Evolutionary conservation across 1,284 basidiomycete genomes (phyloP), one percentile per base, ranked within the genome.

Genomic region (Uromyces viciae-fabae): DNA sequence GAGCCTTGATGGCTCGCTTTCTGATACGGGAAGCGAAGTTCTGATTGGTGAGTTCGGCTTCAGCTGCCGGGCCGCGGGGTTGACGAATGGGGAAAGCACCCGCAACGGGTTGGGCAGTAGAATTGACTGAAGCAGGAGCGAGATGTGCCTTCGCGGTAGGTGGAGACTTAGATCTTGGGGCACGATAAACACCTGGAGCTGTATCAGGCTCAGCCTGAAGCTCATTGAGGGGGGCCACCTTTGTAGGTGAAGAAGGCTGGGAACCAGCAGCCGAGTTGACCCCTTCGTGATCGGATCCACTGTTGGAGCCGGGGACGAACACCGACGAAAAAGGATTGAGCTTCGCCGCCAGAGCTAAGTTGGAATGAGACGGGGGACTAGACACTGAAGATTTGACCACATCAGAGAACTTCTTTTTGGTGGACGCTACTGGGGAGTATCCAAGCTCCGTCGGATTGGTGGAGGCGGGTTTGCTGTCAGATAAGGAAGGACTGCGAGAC

Each of bases 11-110:
- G 11, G 73, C 73, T 14, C 76, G 64, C 49, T 79, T 79, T 25
- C 76, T 66, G n/a, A 79, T 79, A 2, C 76, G 76, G 60, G 64
- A 71, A 36, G 76, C 76, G 25, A 79, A 79, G 38, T 79, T 79
- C 25, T 79, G 76, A 25, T 79, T 79, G 49, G 76, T 79, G n/a
- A 79, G 49, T 58, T 79, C 76, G 19, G 76, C 76, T 69, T 79
- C 76, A 49, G 76, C 76, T 19, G 76, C 76, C 11, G 76, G 76
- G 25, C 76, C 76, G 43, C 76, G 62, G 22, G 76, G 76, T 60
- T 79, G 76, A 19, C 76, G 64, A 43, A 58, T 71, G 28, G 76
- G 76, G 46, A 79, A 71, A 22, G 64, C 76, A 46, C 76, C 76
- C 22, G 76, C 46, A 25, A 71, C 76, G 19, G 49, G 46, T 69